Evolutionary conservation across 768 basidiomycete genomes (phyloP).

Genomic region (Rhodotorula diobovata): DNA sequence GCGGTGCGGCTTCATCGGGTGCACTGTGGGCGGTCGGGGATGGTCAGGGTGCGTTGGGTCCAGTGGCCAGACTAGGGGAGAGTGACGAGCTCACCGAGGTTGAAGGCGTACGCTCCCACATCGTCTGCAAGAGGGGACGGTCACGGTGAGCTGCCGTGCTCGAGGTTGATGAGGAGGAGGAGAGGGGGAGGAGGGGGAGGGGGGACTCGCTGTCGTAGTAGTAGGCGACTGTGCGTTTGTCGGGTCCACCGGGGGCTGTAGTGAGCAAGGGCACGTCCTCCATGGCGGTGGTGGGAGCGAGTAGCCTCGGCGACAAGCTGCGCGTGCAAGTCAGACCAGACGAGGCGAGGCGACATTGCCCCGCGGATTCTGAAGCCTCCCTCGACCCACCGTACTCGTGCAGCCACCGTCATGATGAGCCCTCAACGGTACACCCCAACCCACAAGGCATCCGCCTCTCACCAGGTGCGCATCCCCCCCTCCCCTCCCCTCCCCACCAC

Average conservation of each 20-base stretch:
- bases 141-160: background rate
- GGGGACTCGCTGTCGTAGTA: slow-evolving; percentile 29
- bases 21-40: slow-evolving; percentile 53
- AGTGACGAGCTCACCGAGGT: slow-evolving; percentile 15
- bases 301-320: no score
- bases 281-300: background rate
- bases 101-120: slow-evolving; percentile 38
- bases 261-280: background rate
- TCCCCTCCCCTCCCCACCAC: background rate
- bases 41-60: no score
- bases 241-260: background rate
- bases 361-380: no score
- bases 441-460: background rate
- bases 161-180: background rate
- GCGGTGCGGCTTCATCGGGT: slow-evolving; percentile 94
- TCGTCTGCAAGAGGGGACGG: slow-evolving; percentile 17
- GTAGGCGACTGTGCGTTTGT: slow-evolving; percentile 35
- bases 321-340: no score
- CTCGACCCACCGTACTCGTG: no score
- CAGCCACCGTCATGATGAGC: background rate
- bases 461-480: background rate
- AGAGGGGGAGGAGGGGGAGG: no score
- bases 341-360: no score
- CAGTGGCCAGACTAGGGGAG: no score
- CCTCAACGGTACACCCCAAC: background rate